Evolutionary conservation across 768 basidiomycete genomes (phyloP), one percentile per base, ranked within the genome.

Genomic region (Coprinopsis strossmayeri): DNA sequence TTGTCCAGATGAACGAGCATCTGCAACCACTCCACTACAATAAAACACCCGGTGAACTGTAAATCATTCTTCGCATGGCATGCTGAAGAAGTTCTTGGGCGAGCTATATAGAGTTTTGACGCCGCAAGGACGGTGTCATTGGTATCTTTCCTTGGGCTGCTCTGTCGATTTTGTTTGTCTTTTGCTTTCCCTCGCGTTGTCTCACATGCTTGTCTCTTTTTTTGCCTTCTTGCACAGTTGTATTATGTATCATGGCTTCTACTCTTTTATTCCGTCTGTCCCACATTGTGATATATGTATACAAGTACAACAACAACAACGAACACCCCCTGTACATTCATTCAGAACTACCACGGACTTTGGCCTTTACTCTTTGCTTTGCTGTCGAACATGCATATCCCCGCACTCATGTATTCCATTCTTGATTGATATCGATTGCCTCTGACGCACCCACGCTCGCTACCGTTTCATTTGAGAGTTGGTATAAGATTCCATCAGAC

Each of bases 1-100:
- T 80, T 69, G 85, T 88, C 60, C 73, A 77, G 59, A 84, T 88
- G 84, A 86, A 81, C 65, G 86, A 87, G 63, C 83, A 87, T 60
- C 65, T 87, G 49, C 44, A 46, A 34, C 75, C 79, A 46, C 72
- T 74, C 57, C 74, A 78, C 57, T 83, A 82, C 72, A 74, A 68
- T 68, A 83, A 84, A 59, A 64, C 72, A 51, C 59, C 72, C 37
- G 72, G 72, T 55, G 79, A 77, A 57, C 72, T 75, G 59, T 81
- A 61, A 51, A 49, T 32, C 5, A 9, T 32, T 25, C 40, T 26
- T 18, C 28, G 43, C 21, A 5, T 5, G 25, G 15, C 18, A 12
- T n/a, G 12, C 18, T 27, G 43, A 45, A 32, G 25, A 28, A 45
- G 25, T 32, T 32, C 28, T 45, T 27, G 43, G 43, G 28, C 43